phyloP scores from a whole-genome alignment of 139 green algal species.

The Closterium sp. region DNA sequence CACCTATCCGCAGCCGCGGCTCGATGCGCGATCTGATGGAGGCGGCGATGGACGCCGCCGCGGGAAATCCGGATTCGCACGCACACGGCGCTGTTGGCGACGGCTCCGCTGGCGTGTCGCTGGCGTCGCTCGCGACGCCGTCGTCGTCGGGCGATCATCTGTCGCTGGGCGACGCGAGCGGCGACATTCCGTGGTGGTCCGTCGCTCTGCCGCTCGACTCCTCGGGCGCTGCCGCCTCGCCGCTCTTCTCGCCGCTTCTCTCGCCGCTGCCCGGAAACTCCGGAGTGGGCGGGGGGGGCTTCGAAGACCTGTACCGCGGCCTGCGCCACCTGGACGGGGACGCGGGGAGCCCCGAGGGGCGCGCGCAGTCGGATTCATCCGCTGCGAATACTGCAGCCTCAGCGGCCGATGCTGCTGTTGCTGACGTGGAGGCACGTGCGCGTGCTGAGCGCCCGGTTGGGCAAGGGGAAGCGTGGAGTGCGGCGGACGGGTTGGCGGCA shows the following conservation, averaged over 20 bases:
- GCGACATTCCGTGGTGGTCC: not conserved
- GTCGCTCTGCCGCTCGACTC: not conserved
- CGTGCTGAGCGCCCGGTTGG: too few relatives aligned
- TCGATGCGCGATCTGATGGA: not conserved
- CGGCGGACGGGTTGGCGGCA: too few relatives aligned
- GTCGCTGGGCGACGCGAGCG: not conserved
- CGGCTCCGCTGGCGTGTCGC: not conserved
- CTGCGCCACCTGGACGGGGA: not conserved
- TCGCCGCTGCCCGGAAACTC: not conserved
- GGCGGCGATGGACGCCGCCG: not conserved
- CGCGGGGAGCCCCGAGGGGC: not conserved
- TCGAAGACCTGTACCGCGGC: not conserved
- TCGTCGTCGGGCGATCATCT: not conserved
- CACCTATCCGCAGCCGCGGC: not conserved
- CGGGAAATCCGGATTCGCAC: not conserved
- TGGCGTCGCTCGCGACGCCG: not conserved
- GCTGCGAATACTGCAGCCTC: not conserved
- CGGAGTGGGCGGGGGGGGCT: not conserved
- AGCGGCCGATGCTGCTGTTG: not conserved
- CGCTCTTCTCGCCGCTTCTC: not conserved
- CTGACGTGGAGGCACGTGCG: not conserved
- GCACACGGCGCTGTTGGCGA: too few relatives aligned
- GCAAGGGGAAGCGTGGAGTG: not conserved
- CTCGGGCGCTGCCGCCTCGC: not conserved
- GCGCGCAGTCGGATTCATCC: not conserved